Base-by-base conservation (phyloP, 2,329 filamentous ascomycete species). In the Monilinia fructigena region DNA sequence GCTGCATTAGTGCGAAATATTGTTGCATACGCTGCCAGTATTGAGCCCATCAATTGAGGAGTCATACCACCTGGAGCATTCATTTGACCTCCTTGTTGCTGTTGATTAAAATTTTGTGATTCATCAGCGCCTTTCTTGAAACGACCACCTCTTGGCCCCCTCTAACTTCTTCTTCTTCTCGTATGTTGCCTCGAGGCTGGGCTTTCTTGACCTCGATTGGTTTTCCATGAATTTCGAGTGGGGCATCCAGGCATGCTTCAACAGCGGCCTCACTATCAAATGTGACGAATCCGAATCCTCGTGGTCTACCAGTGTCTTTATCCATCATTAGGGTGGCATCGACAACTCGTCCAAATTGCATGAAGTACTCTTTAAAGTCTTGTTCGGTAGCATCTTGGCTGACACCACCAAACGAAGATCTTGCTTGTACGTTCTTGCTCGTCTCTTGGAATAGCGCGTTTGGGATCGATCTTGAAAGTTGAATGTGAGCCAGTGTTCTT, bases 281-380 rank as follows among this genome's bases (percentile, higher is more conserved):
- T 0, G 95, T 99, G 63, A 99, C 95, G 77, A 99, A 99, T 18
- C 95, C 95, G 75, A 99, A 99, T 1, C 95, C 95, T 75, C 95
- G 86, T 3, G 95, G 95, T 52, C 95, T 87, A n/a, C 95, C 95
- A 0, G 95, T 99, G 78, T 99, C 95, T 80, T 99, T 99, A 78
- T 99, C 95, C 88, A 99, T 99, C 95, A 99, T 99, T 2, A 99
- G 86, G 0, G 95, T 99, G 2, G 95, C 95, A 79, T 99, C 95
- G 50, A 99, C 89, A 26, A 99, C 95, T 68, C 94, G 89, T 38
- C 95, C 95, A 74, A 98, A 99, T 75, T 97, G 92, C 75, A 91
- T 92, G 80, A 99, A 99, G 80, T 97, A 99, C 68, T 95, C 89
- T 76, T 92, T 93, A 78, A 99, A 99, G 76, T 98, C 93, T 69